A percentile compares a stretch with the other conserved stretches of the same genome.
These are phyloP conservation scores for Clonostachys solani DNA, from an alignment of 2,329 filamentous ascomycete species.

Conservation along the genomic window DNA sequence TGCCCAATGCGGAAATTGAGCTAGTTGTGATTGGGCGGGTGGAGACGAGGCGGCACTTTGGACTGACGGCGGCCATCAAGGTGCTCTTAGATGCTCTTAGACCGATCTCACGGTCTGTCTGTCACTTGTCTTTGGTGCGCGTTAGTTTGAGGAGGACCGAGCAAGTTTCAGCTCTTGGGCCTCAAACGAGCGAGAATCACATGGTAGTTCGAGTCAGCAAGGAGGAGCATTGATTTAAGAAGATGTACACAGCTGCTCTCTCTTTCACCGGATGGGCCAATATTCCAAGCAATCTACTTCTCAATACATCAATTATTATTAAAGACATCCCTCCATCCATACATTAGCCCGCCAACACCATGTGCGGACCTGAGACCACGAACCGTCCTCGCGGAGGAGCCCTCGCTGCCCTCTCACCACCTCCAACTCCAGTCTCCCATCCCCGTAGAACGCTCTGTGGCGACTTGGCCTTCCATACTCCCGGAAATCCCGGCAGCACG, in stretches of 20 bases:
- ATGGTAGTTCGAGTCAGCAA: no score
- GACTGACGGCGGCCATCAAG: neutral
- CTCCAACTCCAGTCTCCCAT: conserved; percentile 5
- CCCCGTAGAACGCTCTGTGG: conserved; percentile 12
- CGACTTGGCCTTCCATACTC: conserved; percentile 39
- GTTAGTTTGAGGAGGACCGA: no score
- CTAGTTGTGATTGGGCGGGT: neutral
- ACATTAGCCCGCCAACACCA: conserved; percentile 9
- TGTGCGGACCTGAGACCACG: conserved; percentile 39
- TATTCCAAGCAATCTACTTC: neutral
- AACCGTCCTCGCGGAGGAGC: conserved; percentile 38
- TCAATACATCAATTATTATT: neutral
- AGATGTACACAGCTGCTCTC: neutral
- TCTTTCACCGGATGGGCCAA: no score
- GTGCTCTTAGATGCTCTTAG: no score
- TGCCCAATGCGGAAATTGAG: conserved; percentile 1
- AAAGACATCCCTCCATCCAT: neutral
- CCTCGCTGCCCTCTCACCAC: conserved; percentile 34
- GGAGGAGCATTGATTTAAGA: neutral
- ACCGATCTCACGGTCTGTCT: no score
- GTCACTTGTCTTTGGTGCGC: no score
- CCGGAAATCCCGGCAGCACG: conserved; percentile 25
- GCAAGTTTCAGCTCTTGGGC: no score
- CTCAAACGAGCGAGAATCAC: no score
- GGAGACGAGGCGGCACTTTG: neutral